A percentile compares a stretch with the other conserved stretches of the same genome.
Conservation (phyloP, 257 asterid species). For the Scutellaria minor region DNA sequence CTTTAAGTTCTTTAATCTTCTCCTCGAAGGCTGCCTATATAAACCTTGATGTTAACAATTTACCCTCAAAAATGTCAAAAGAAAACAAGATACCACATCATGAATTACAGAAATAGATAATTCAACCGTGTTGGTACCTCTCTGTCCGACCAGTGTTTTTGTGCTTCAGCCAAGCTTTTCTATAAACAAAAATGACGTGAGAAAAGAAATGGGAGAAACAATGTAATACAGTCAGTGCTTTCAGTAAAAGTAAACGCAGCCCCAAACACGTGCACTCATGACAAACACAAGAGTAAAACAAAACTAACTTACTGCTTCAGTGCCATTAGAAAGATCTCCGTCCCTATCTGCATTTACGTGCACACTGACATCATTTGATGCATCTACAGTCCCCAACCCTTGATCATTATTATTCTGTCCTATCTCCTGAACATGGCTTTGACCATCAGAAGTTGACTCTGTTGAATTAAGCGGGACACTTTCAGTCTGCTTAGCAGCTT, state of each 20-base stretch:
- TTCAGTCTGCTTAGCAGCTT: conserved; percentile 48
- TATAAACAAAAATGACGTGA: conserved; percentile 28
- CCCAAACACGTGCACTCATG: not conserved
- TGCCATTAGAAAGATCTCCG: conserved; percentile 41
- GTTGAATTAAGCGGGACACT: conserved; percentile 42
- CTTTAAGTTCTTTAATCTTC: conserved; percentile 50
- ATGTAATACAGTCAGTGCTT: conserved; percentile 15
- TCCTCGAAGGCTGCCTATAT: conserved; percentile 51
- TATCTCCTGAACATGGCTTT: conserved; percentile 38
- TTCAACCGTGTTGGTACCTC: conserved; percentile 48
- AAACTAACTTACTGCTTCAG: conserved; percentile 48
- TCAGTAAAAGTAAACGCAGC: conserved; percentile 11
- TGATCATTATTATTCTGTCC: conserved; percentile 32
- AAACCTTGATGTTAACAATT: conserved; percentile 41
- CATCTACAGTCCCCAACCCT: conserved; percentile 28
- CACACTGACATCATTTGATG: conserved; percentile 31
- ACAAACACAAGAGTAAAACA: conserved; percentile 20
- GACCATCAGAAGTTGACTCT: conserved; percentile 45
- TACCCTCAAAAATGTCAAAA: conserved; percentile 21
- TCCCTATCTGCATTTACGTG: conserved; percentile 35
- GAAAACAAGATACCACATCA: conserved; percentile 13
- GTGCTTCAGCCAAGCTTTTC: conserved; percentile 43
- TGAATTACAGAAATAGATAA: conserved; percentile 9
- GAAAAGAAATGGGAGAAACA: not conserved
- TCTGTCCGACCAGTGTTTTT: conserved; percentile 50